Evolutionary conservation across 139 green algal species (phyloP).

Genomic region (Chlamydomonas applanata): DNA sequence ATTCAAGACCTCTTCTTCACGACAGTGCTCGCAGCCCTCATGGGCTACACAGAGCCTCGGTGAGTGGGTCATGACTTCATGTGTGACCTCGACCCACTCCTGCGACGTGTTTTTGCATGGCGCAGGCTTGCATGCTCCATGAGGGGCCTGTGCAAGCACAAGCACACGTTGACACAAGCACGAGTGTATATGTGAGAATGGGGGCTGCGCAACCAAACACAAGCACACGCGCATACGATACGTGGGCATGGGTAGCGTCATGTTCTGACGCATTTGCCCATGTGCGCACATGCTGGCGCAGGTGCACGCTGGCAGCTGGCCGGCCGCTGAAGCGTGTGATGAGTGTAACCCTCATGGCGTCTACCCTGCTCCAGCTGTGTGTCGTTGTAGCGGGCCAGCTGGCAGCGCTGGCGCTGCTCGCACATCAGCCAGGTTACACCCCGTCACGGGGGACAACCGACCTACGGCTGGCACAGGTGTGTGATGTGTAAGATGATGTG

Average conservation of each 20-base stretch:
- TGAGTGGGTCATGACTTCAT: slow-evolving; percentile 10
- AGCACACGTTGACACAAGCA: too few relatives aligned
- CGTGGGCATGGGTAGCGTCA: too few relatives aligned
- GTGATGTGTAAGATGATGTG: too few relatives aligned
- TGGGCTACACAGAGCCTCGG: slow-evolving; percentile 64
- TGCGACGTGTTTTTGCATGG: too few relatives aligned
- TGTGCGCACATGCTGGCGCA: slow-evolving; percentile 15
- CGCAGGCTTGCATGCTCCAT: too few relatives aligned
- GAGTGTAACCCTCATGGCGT: slow-evolving; percentile 48
- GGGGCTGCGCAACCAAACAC: too few relatives aligned
- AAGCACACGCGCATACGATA: too few relatives aligned
- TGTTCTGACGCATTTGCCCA: too few relatives aligned
- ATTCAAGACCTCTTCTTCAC: slow-evolving; percentile 70
- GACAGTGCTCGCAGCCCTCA: slow-evolving; percentile 62
- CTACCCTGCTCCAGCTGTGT: slow-evolving; percentile 49
- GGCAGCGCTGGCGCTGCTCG: slow-evolving; percentile 25
- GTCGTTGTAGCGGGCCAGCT: slow-evolving; percentile 58
- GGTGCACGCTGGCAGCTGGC: slow-evolving; percentile 24
- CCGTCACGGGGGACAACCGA: slow-evolving; percentile 29
- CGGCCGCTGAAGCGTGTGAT: slow-evolving; percentile 55
- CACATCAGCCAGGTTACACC: slow-evolving; percentile 24
- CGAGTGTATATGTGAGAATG: too few relatives aligned
- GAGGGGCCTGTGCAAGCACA: too few relatives aligned
- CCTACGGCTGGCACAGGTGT: slow-evolving; percentile 27
- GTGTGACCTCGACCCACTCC: too few relatives aligned